Percentiles rank a stretch among this genome's conserved stretches.
These are phyloP conservation scores for Xylaria longipes DNA, from an alignment of 495 filamentous ascomycete species.

Conservation along the genomic window DNA sequence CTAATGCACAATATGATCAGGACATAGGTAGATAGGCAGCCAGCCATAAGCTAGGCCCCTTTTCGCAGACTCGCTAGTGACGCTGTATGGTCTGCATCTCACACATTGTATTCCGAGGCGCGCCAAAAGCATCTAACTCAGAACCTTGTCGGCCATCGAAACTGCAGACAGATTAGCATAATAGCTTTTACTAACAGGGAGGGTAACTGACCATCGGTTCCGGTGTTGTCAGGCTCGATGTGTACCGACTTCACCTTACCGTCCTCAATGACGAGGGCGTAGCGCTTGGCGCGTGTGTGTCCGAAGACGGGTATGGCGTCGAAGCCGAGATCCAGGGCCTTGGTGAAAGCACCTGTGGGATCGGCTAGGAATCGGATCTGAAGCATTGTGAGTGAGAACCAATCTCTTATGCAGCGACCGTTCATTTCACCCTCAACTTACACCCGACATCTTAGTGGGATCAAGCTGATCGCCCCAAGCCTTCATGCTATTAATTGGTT, in stretches of 20 bases:
- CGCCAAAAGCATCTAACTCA: constrained; percentile 53
- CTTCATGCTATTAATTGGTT: constrained; percentile 68
- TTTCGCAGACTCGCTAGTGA: not conserved
- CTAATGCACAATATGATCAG: constrained; percentile 17
- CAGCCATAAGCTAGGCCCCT: not conserved
- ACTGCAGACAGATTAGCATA: constrained; percentile 48
- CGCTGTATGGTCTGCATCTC: not conserved
- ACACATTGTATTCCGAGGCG: not conserved
- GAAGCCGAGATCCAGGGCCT: constrained; percentile 83
- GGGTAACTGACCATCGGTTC: constrained; percentile 70
- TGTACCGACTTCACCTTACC: constrained; percentile 78
- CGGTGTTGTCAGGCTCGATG: constrained; percentile 94
- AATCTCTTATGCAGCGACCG: not conserved
- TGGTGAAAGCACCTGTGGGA: constrained; percentile 81
- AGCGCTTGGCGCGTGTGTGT: constrained; percentile 84
- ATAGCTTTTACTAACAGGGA: not conserved
- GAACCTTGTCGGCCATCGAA: constrained; percentile 74
- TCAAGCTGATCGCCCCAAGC: constrained; percentile 81
- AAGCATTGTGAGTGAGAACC: not conserved
- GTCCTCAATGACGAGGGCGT: constrained; percentile 78
- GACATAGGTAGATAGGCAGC: not conserved
- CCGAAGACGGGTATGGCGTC: constrained; percentile 87
- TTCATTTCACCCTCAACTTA: constrained; percentile 52
- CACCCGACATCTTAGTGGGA: constrained; percentile 71
- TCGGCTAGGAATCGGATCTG: constrained; percentile 90